Evolutionary conservation across 2,329 filamentous ascomycete species (phyloP).

Genomic region (Colletotrichum liaoningense): DNA sequence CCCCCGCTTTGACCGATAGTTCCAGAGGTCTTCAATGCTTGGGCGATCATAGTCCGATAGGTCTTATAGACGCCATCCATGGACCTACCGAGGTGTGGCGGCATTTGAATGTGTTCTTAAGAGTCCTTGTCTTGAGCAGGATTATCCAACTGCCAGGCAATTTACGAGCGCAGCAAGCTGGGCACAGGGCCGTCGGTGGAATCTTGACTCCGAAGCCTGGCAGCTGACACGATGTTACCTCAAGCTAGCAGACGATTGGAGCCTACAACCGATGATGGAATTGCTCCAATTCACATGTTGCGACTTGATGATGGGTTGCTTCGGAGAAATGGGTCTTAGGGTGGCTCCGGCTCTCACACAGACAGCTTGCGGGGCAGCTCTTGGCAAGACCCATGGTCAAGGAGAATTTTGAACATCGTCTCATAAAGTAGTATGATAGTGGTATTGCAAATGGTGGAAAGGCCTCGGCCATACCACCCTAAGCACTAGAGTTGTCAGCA

Average conservation of each 20-base stretch:
- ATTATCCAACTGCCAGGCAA: neutral
- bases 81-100: conserved; percentile 9
- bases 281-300: neutral
- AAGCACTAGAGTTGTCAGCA: neutral
- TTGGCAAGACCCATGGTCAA: neutral
- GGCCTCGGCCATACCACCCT: neutral
- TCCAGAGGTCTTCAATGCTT: neutral
- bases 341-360: neutral
- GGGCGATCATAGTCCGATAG: neutral
- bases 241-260: too few relatives aligned
- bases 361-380: neutral
- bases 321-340: neutral
- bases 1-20: neutral
- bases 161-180: neutral
- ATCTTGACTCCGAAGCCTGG: neutral
- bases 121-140: neutral
- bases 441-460: neutral
- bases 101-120: neutral
- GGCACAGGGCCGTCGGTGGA: neutral
- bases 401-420: neutral
- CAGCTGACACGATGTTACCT: neutral
- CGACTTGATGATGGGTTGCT: neutral
- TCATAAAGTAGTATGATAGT: neutral
- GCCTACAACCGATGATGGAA: neutral
- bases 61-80: neutral